Percentiles rank a stretch among this genome's conserved stretches.
phyloP scores from a whole-genome alignment of 208 protist species.

The Wallacemonas sp. region DNA sequence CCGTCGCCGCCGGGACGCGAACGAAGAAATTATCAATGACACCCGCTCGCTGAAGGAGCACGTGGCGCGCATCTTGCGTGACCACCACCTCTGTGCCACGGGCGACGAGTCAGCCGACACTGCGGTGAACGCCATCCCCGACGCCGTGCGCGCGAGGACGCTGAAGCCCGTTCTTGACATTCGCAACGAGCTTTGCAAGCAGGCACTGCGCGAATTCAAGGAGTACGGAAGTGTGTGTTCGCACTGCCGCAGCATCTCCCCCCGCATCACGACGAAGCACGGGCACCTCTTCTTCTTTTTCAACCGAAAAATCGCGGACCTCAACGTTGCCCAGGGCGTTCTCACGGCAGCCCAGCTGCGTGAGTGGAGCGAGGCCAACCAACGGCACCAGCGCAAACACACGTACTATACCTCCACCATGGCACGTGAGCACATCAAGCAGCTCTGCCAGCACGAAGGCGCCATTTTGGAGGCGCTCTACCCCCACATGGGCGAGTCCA shows the following conservation, averaged over 20 bases:
- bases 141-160: background rate
- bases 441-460: conserved; percentile 71
- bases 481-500: conserved; percentile 78
- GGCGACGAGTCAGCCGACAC: background rate
- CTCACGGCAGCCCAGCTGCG: conserved; percentile 54
- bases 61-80: conserved; percentile 50
- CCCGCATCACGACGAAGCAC: conserved; percentile 69
- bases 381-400: conserved; percentile 54
- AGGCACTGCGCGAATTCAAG: conserved; percentile 62
- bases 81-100: conserved; percentile 9
- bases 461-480: conserved; percentile 69
- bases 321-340: conserved; percentile 53
- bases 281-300: conserved; percentile 88
- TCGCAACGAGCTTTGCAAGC: conserved; percentile 68
- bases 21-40: conserved; percentile 73
- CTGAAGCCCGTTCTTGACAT: conserved; percentile 56
- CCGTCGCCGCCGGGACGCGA: conserved; percentile 46
- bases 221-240: conserved; percentile 62
- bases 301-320: conserved; percentile 49
- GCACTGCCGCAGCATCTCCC: conserved; percentile 76
- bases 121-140: background rate
- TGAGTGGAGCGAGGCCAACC: conserved; percentile 66
- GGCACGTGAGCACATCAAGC: conserved; percentile 77
- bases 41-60: conserved; percentile 52
- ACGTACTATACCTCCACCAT: conserved; percentile 66